Conservation (phyloP, 1,139 yeast species). For the Blastobotrys raffinosifermentans region DNA sequence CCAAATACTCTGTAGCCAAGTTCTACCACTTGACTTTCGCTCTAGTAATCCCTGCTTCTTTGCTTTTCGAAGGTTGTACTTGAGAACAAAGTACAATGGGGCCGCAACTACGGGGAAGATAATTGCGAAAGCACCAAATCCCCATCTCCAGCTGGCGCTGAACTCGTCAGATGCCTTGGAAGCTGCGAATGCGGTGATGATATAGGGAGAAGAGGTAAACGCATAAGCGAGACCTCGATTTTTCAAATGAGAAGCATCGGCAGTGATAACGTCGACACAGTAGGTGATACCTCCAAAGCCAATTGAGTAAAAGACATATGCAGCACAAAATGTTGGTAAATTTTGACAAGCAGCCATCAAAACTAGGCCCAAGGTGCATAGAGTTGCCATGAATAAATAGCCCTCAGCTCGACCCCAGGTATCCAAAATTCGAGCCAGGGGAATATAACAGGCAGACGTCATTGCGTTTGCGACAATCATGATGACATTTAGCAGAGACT, state of each 20-base stretch:
- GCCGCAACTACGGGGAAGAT: conserved; percentile 30
- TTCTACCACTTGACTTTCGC: conserved; percentile 16
- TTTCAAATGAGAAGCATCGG: conserved; percentile 29
- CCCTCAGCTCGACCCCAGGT: conserved; percentile 34
- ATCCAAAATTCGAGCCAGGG: conserved; percentile 33
- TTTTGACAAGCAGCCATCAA: conserved; percentile 29
- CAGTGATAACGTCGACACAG: conserved; percentile 24
- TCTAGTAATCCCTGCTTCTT: conserved; percentile 22
- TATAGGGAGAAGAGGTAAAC: conserved; percentile 29
- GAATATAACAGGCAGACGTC: conserved; percentile 26
- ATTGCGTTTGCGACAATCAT: conserved; percentile 35
- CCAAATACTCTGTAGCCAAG: conserved; percentile 14
- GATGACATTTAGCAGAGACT: conserved; percentile 21
- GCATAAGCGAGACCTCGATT: conserved; percentile 31
- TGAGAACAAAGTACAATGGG: conserved; percentile 29
- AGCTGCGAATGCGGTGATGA: conserved; percentile 30
- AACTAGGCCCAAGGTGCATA: conserved; percentile 26
- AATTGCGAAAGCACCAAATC: conserved; percentile 33
- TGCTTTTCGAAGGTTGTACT: conserved; percentile 21
- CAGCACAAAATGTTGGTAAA: conserved; percentile 15
- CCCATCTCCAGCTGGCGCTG: conserved; percentile 32
- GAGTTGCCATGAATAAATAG: conserved; percentile 20
- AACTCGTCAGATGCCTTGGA: conserved; percentile 22
- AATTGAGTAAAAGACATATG: conserved; percentile 22
- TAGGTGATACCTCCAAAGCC: conserved; percentile 26